Conservation (phyloP, 257 asterid genomes). For the Parsonsia alboflavescens region DNA sequence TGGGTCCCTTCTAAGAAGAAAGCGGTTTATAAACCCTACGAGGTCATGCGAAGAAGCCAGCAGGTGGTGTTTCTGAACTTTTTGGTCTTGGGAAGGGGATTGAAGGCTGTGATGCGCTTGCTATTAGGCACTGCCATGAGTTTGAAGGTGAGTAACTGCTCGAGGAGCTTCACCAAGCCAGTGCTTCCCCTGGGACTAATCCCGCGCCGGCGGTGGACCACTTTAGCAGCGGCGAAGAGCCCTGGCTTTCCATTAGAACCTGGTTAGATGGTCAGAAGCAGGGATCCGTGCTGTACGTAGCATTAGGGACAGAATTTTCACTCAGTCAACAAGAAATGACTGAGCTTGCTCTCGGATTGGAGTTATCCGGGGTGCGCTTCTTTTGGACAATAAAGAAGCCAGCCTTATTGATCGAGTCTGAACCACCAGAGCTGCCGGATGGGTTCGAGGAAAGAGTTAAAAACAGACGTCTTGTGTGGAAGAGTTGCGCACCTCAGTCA, state of each 20-base stretch:
- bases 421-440: constrained; percentile 11
- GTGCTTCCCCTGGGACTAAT: constrained; percentile 28
- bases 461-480: constrained; percentile 25
- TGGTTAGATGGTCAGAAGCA: constrained; percentile 22
- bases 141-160: constrained; percentile 28
- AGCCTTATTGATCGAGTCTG: neutral
- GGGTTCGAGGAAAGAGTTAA: constrained; percentile 26
- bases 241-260: constrained; percentile 7
- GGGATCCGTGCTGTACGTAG: constrained; percentile 25
- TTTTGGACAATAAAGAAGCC: constrained; percentile 31
- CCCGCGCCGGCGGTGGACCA: constrained; percentile 13
- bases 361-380: constrained; percentile 24
- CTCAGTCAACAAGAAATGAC: constrained; percentile 24
- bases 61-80: constrained; percentile 14
- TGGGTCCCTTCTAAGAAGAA: no score
- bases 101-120: constrained; percentile 15
- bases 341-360: constrained; percentile 32
- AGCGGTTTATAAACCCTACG: no score
- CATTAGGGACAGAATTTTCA: constrained; percentile 27
- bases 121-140: constrained; percentile 16
- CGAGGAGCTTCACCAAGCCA: constrained; percentile 11
- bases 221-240: neutral
- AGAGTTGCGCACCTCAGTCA: constrained; percentile 36
- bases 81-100: neutral
- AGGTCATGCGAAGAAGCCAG: neutral